Evolutionary conservation across 345 rosid genomes (phyloP), one percentile per base, ranked within the genome.

Genomic region (Brassica nigra): DNA sequence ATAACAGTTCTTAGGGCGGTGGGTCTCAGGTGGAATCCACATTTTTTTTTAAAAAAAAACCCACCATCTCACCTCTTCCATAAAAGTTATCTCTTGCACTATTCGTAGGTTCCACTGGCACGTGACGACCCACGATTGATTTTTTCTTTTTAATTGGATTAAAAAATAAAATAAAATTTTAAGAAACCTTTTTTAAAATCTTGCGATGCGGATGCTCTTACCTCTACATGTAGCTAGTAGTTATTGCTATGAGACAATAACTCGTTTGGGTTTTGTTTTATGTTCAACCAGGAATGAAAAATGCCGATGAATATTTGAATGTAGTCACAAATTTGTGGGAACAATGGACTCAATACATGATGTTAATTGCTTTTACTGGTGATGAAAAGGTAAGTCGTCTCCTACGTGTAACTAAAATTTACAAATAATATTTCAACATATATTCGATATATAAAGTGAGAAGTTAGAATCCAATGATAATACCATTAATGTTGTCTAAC

Each of bases 401-500:
- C 47, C 49, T 16, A 31, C 20, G 14, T 67, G 27, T 29, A 16
- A 76, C 61, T 67, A 37, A 28, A 28, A 29, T 39, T 16, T 28
- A 39, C 4, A 42, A 68, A 39, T 54, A 52, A 49, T 54, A 36
- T 10, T 37, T 37, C 23, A 57, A n/a, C 8, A 23, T 12, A 58
- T 0, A 44, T 62, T 44, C 28, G 33, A 34, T 39, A 55, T 57
- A 55, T 62, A 42, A 9, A 68, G 37, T 20, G 23, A 61, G 68
- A 68, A 44, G 68, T 61, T 47, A 47, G 55, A 70, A 62, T 77
- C 76, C 76, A 49, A 63, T 76, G 80, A 59, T 62, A 31, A 31
- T 69, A 62, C 37, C 37, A 69, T 76, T 77, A 20, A 77, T 62
- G 80, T 33, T 70, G 75, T 62, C 80, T 70, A 70, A 62, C 80